Base-by-base conservation (phyloP, 805 yeast species). In the Starmerella geochares region DNA sequence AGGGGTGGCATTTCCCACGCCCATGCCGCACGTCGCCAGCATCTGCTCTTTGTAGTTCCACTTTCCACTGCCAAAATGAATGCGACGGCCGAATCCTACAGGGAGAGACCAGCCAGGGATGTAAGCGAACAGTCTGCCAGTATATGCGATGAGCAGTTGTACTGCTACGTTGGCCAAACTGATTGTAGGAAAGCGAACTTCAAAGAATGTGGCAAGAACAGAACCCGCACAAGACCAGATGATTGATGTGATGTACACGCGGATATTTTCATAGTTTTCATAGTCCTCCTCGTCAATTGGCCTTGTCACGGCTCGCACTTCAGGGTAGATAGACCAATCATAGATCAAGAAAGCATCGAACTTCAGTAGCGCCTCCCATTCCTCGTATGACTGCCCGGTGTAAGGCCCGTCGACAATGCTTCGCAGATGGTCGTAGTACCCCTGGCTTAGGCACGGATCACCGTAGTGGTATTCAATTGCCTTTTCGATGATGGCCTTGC, bases 131-230 rank as follows among this genome's bases (percentile, higher is more conserved):
- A 69, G 54, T 48, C 64, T 63, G 46, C 87, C 88, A 28, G 75
- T 54, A 2, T 84, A 84, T 62, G 71, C 78, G 3, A 82, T 71
- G 53, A 81, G 65, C 50, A 81, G 69, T 56, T 81, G 80, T 28
- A 80, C 69, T 48, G 78, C 81, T 37, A 71, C 68, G 25, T 75
- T 65, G 21, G 74, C 67, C 51, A 80, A 64, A 27, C 70, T 58
- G 48, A 80, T 70, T 3, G 74, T 57, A 5, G 86, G 86, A 53
- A 70, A 65, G 59, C 81, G 78, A 54, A 75, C 65, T n/a, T 74
- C 69, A 60, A 80, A 80, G 61, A 79, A 75, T 47, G 76, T 69
- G 61, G 77, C 78, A 61, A 79, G 70, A 50, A 71, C 78, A 48
- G 77, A 71, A 32, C 81, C 82, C 40, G 77, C 66, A 16, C 75